Base-by-base conservation (phyloP, 768 basidiomycete species). In the Lentinula edodes region DNA sequence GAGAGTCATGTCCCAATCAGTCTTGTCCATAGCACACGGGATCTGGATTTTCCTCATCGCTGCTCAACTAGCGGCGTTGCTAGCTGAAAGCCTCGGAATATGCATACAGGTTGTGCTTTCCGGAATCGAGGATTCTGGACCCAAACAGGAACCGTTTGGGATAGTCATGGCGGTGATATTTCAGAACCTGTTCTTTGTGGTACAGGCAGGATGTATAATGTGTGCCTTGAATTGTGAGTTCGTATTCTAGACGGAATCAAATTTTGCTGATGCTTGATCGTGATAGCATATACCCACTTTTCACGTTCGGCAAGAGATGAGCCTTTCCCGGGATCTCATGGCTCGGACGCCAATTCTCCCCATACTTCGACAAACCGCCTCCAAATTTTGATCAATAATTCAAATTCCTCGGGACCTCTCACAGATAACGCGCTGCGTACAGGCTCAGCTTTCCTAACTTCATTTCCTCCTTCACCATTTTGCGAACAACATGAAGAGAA, bases 241-340 rank as follows among this genome's bases (percentile, higher is more conserved):
- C 9, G 13, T 32, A 13, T 5, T 56, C 1, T 8, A 8, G n/a
- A 3, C 28, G 28, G 39, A 28, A 43, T 8, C 28, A 18, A 38
- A 38, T 18, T 35, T 16, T 56, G 43, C 41, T 56, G 15, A 43
- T 20, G 38, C 6, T 23, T 28, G 15, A 56, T 56, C 6, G 6
- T 5, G 35, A 41, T 56, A 56, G 55, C 55, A 56, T 56, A 56
- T 41, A 56, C 4, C 10, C 55, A 56, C 41, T 43, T 56, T 41
- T n/a, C 12, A 10, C 18, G 5, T 13, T 13, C 13, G 20, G 41
- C 6, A n/a, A 6, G 9, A 20, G 12, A 16, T 3, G 16, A 15
- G 39, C 55, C 38, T 43, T 13, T n/a, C 13, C 12, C 39, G 18
- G 12, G 13, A 42, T 56, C 55, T 6, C 12, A 32, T 28, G 15